Base-by-base conservation (phyloP, 73 alveolate genomes). In the Blepharisma japonicum region DNA sequence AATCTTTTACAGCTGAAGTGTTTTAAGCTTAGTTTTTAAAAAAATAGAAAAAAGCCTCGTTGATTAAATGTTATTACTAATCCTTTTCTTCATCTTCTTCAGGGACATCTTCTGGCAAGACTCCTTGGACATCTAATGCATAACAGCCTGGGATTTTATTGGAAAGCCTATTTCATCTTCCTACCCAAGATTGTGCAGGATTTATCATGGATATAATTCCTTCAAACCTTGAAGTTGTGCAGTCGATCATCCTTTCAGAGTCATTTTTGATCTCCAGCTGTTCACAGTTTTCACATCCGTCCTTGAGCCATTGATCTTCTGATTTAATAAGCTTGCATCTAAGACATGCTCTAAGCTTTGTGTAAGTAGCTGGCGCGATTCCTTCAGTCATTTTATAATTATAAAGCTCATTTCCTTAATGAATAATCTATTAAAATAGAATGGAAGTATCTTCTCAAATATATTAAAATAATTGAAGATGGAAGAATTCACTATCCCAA, bases 251-350 rank as follows among this genome's bases (percentile, higher is more conserved):
- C n/a, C 14, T 14, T 39, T 70, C 80, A 9, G 32, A 25, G 5
- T 70, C 61, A 7, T 45, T n/a, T 45, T 39, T 47, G 23, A 70
- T 38, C 11, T 70, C 80, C 11, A 70, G 6, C 14, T 18, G 32
- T 45, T 39, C 27, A 53, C 91, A 83, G 80, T 83, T 83, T 11
- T 83, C 85, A 51, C 91, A 83, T 18, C 91, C 89, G 45, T 83
- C 91, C 46, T 78, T 83, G 47, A 42, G 45, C 78, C 78, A 83
- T 38, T 83, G 91, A 23, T 48, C 55, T 8, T 61, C 68, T 25
- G 91, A 77, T 81, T 83, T 83, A n/a, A 83, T 55, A 6, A 83
- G 55, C 53, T 68, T 71, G 66, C 91, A 83, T 7, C 67, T 72
- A 7, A 47, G 38, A 83, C 91, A 83, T 48, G 89, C 91, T 80